A percentile compares a stretch with the other conserved stretches of the same genome.
These are phyloP conservation scores for Fusarium nisikadoi DNA, from an alignment of 2,329 filamentous ascomycete genomes.

Conservation along the genomic window DNA sequence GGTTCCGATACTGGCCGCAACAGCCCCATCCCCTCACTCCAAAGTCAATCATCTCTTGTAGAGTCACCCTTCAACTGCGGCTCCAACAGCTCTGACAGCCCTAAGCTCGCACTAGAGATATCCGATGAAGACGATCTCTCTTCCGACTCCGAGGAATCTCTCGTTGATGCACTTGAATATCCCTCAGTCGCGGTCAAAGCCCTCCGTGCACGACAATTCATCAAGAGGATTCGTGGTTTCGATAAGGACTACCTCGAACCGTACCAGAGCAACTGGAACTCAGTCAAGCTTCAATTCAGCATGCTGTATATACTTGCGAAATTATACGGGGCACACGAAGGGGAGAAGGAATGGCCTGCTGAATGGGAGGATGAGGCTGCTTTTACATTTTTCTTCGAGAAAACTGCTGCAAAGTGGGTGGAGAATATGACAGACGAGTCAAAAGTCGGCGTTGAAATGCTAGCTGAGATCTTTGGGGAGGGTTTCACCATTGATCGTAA, in stretches of 20 bases:
- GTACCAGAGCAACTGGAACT: background rate
- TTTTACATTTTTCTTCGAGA: background rate
- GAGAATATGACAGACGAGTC: background rate
- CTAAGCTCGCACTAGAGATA: no score
- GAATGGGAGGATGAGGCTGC: background rate
- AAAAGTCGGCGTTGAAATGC: no score
- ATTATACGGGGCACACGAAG: background rate
- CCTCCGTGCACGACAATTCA: background rate
- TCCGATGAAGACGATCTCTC: rapidly evolving
- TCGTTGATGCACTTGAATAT: rapidly evolving
- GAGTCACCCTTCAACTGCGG: background rate
- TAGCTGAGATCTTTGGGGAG: background rate
- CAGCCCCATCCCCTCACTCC: rapidly evolving
- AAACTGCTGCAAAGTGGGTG: background rate
- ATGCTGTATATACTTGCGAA: background rate
- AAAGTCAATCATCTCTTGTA: no score
- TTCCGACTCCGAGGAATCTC: background rate
- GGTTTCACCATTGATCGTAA: rapidly evolving
- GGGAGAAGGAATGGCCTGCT: background rate
- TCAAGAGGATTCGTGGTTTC: background rate
- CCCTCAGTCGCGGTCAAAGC: background rate
- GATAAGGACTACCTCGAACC: background rate
- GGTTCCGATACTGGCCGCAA: rapidly evolving
- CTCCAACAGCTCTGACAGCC: rapidly evolving
- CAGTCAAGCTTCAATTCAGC: rapidly evolving